These are phyloP conservation scores for Microthyrium microscopicum DNA, from an alignment of 2,329 filamentous ascomycete genomes.

Conservation along the genomic window DNA sequence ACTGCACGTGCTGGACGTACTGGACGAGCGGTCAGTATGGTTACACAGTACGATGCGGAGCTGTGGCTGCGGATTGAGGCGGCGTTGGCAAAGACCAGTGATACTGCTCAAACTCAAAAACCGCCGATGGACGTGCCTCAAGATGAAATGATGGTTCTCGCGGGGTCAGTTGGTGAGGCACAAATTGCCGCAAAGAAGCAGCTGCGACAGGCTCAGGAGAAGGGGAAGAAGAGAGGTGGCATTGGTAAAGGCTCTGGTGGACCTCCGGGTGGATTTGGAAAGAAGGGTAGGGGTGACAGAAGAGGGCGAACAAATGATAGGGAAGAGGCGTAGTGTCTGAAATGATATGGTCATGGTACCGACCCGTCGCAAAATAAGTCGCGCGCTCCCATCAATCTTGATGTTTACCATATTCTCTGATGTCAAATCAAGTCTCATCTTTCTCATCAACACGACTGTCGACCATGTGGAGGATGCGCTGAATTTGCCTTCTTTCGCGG, in stretches of 20 bases:
- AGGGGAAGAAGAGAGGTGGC: conserved; percentile 34
- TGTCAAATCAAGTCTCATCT: too few relatives aligned
- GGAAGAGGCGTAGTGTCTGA: too few relatives aligned
- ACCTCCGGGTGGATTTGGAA: conserved; percentile 13
- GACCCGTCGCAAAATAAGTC: too few relatives aligned
- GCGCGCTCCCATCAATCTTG: too few relatives aligned
- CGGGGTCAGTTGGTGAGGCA: conserved; percentile 62
- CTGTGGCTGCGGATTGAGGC: conserved; percentile 68
- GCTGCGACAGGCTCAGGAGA: conserved; percentile 66
- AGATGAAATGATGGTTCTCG: conserved; percentile 75
- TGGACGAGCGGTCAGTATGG: conserved; percentile 62
- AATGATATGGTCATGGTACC: too few relatives aligned
- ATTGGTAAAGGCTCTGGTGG: conserved; percentile 3
- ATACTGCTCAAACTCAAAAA: conserved; percentile 56
- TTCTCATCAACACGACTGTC: too few relatives aligned
- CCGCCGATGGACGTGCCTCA: conserved; percentile 52
- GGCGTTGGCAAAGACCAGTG: conserved; percentile 60
- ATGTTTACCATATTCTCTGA: too few relatives aligned
- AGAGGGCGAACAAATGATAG: conserved; percentile 10
- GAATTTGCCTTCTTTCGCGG: too few relatives aligned
- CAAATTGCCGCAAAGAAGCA: conserved; percentile 51
- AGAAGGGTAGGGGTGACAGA: conserved; percentile 36
- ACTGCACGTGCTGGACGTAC: conserved; percentile 77
- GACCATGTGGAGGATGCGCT: too few relatives aligned
- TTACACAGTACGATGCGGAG: conserved; percentile 79